phyloP scores from a whole-genome alignment of 2,329 filamentous ascomycete genomes.

The Aspergillus eucalypticola region DNA sequence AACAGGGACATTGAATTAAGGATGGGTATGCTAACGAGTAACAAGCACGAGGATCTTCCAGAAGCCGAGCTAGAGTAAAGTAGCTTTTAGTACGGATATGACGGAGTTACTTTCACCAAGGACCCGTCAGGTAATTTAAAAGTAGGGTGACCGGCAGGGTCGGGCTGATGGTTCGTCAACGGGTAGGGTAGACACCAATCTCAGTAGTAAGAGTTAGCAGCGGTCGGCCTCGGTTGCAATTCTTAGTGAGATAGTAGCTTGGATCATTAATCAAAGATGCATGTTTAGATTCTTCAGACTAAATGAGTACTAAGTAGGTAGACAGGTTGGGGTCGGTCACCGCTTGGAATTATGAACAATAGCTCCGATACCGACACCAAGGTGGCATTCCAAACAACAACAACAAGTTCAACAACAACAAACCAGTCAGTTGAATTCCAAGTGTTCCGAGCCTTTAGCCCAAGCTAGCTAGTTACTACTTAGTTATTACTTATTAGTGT shows the following conservation, averaged over 20 bases:
- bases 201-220: background rate
- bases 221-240: background rate
- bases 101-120: background rate
- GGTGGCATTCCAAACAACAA: background rate
- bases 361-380: background rate
- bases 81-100: conserved; percentile 1
- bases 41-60: conserved; percentile 20
- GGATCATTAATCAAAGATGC: no score
- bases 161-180: background rate
- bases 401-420: background rate
- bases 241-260: background rate
- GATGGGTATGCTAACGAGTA: conserved; percentile 13
- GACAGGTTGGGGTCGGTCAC: no score
- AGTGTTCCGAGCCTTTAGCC: background rate
- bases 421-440: conserved; percentile 6
- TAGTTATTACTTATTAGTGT: no score
- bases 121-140: conserved; percentile 4
- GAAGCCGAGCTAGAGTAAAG: conserved; percentile 15
- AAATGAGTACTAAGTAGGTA: no score
- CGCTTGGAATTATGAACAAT: background rate
- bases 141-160: conserved; percentile 1
- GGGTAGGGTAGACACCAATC: background rate
- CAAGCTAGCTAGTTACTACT: background rate
- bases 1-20: conserved; percentile 20
- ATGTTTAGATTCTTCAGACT: no score